phyloP scores from a whole-genome alignment of 495 filamentous ascomycete species.

The Hyaloscypha finlandica region DNA sequence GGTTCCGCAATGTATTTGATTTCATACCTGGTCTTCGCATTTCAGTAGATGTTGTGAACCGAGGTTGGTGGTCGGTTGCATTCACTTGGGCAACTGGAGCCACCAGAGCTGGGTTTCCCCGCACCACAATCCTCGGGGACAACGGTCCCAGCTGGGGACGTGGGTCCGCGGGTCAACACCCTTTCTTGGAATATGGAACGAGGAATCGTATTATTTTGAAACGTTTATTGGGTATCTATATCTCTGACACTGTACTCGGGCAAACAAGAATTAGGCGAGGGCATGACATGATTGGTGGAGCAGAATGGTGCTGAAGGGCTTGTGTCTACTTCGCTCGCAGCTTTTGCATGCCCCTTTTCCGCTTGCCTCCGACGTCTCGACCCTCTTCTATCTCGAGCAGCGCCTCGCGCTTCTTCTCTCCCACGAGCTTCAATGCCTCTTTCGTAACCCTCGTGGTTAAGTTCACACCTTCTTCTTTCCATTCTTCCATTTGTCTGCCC shows the following conservation, averaged over 20 bases:
- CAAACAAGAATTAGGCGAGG: no score
- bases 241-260: no score
- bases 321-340: slow-evolving; percentile 14
- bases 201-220: not conserved
- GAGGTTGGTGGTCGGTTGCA: slow-evolving; percentile 4
- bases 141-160: not conserved
- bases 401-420: slow-evolving; percentile 89
- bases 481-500: slow-evolving; percentile 77
- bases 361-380: slow-evolving; percentile 78
- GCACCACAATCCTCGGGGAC: not conserved
- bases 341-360: slow-evolving; percentile 57
- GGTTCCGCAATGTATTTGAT: not conserved
- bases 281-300: no score
- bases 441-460: slow-evolving; percentile 82
- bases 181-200: not conserved
- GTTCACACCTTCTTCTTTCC: slow-evolving; percentile 85
- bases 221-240: not conserved
- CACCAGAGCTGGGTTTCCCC: not conserved
- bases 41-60: not conserved
- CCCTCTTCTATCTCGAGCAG: slow-evolving; percentile 88
- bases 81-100: not conserved
- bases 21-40: not conserved
- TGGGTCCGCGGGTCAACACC: not conserved
- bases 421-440: slow-evolving; percentile 82
- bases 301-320: not conserved